Base-by-base conservation (phyloP, 2,329 filamentous ascomycete species). In the Sporothrix pallida region DNA sequence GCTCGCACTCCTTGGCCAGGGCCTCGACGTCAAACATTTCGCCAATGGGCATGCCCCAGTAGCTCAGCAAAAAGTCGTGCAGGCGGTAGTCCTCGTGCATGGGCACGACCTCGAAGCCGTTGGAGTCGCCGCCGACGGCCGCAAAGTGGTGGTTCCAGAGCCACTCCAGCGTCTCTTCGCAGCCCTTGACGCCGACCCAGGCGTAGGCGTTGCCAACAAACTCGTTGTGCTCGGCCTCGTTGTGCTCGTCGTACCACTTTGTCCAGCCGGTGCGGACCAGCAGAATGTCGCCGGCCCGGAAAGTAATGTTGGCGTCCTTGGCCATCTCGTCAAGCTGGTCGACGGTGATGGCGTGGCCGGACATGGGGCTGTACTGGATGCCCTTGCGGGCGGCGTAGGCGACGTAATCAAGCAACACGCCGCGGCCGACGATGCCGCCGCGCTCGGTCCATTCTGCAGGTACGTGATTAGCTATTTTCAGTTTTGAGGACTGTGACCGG, bases 81-180 rank as follows among this genome's bases (percentile, higher is more conserved):
- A 88, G 80, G 12, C 62, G 84, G 46, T 42, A 70, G 46, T 73
- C 50, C 2, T 31, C 15, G 62, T 67, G 23, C 54, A 60, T 46
- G 5, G 74, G 74, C 23, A 72, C 20, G 2, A 71, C 74, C 81
- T 93, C 91, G 75, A 93, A 92, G 0, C 87, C 84, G 23, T 87
- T 87, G 13, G 86, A 83, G 78, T 93, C 91, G 0, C 89, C 89
- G 0, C 87, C 89, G 1, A 91, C 90, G 0, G 88, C 89, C 0
- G 90, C 84, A 76, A 93, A 93, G 71, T 90, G 89, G 76, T 86
- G 88, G 78, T 93, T 89, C 83, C 92, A 91, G 74, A 93, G 75
- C 90, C 91, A 93, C 71, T 88, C 86, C 8, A 88, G 82, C 3
- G 90, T 86, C 62, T 86, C 86, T 67, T 87, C 81, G 2, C 78